Percentiles rank a stretch among this genome's conserved stretches.
Conservation (phyloP, 306 rosid species). For the Trichosanthes cucumerina region DNA sequence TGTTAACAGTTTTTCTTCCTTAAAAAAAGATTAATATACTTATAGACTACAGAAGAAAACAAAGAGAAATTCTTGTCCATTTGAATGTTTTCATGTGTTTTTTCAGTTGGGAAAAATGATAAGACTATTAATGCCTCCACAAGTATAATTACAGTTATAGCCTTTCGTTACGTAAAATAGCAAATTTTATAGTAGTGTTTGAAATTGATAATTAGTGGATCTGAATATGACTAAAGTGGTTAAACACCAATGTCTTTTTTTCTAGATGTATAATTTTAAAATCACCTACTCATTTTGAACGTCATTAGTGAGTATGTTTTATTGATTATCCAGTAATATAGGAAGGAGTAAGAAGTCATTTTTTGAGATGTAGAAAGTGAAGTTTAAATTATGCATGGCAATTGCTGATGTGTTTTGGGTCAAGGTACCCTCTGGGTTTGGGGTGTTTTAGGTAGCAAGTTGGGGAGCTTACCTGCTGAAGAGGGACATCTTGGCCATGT, state of each 20-base stretch:
- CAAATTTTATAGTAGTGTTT: background rate
- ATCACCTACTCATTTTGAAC: too few species aligned
- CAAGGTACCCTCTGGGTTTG: background rate
- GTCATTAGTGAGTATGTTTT: too few species aligned
- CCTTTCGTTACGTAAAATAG: background rate
- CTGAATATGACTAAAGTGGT: too few species aligned
- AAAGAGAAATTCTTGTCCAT: background rate
- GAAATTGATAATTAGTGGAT: background rate
- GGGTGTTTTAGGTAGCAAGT: constrained; percentile 73
- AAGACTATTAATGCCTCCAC: background rate
- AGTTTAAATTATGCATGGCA: background rate
- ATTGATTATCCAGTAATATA: too few species aligned
- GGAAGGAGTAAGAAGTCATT: background rate
- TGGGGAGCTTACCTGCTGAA: constrained; percentile 88
- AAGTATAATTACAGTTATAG: background rate
- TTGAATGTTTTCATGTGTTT: background rate
- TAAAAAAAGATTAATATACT: too few species aligned
- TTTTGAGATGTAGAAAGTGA: background rate
- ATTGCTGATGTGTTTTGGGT: constrained; percentile 10
- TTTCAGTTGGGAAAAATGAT: background rate
- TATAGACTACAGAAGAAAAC: background rate
- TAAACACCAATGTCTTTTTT: too few species aligned
- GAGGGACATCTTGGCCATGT: constrained; percentile 75
- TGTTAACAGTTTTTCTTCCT: background rate
- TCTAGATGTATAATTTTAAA: too few species aligned